Evolutionary conservation across 768 basidiomycete genomes (phyloP), one percentile per base, ranked within the genome.

Genomic region (Lentinula boryana): DNA sequence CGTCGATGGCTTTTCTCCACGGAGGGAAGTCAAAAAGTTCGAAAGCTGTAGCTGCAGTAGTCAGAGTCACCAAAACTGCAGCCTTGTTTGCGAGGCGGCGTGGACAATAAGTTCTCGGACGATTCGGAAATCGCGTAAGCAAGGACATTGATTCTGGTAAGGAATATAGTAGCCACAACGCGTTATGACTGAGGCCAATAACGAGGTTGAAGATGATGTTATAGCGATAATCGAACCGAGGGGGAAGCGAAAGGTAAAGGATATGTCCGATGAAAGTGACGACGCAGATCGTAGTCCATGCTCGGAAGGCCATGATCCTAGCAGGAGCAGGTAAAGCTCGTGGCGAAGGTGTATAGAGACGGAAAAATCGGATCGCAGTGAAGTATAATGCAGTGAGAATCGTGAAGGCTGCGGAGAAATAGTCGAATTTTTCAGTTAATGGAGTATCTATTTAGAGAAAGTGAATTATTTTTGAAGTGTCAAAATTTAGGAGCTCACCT

Each of bases 1-100:
- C 94, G 68, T 98, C 96, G 18, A 98, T 77, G 5, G 85, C 71
- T 41, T 94, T 72, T 21, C 69, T 68, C 72, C 87, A 79, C 0
- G 95, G 91, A 0, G 94, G 84, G 68, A 98, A 98, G 69, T 99
- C 97, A 64, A 96, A 86, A 4, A 99, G 69, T 68, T 99, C 97
- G 35, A 99, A 79, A 0, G 78, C 76, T 1, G 87, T 92, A n/a
- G 93, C 89, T 1, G 79, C 77, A 0, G 86, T 93, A 1, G 91
- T 93, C 15, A 91, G 71, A 8, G 80, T 67, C 3, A 92, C 88
- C 60, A 93, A 84, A 0, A 83, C 32, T 0, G 78, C 84, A 2
- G 84, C 81, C 66, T 81, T 84, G 57, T 69, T 71, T 8, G 77
- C 80, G 65, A 84, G 83, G 3, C 68, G 83, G 2, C 68, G 55